Percentiles rank a stretch among this genome's conserved stretches.
These are phyloP conservation scores for Eudorina sp. DNA, from an alignment of 139 green algal species.

Conservation along the genomic window DNA sequence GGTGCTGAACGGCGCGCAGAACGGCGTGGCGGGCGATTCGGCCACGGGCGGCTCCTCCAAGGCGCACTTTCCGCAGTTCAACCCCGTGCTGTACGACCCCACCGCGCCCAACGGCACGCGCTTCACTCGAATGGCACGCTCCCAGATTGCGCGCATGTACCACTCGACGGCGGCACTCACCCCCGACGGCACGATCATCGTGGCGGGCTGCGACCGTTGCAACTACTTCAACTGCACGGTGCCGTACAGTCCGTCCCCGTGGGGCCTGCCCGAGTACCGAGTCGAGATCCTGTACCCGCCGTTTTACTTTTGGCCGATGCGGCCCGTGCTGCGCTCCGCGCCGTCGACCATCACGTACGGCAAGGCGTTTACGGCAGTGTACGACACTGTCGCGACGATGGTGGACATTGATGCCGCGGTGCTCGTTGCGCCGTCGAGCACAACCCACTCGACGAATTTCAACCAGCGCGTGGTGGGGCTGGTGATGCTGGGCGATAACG, in stretches of 20 bases:
- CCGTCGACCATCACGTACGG: conserved; percentile 3
- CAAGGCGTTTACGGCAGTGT: background rate
- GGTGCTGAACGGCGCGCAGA: conserved; percentile 43
- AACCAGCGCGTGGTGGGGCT: conserved; percentile 61
- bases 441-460: conserved; percentile 60
- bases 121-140: conserved; percentile 31
- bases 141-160: conserved; percentile 55
- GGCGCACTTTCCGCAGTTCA: conserved; percentile 55
- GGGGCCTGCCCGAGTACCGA: conserved; percentile 50
- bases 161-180: conserved; percentile 58
- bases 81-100: conserved; percentile 54
- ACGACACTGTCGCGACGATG: background rate
- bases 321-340: conserved; percentile 19
- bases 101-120: conserved; percentile 25
- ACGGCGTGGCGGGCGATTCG: conserved; percentile 56
- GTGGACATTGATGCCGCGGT: conserved; percentile 42
- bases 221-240: conserved; percentile 40
- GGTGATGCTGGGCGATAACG: conserved; percentile 26
- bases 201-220: conserved; percentile 61
- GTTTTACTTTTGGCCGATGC: conserved; percentile 49
- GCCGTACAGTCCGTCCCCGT: conserved; percentile 27
- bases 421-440: conserved; percentile 52
- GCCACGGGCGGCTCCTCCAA: conserved; percentile 46
- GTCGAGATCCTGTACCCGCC: conserved; percentile 51
- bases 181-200: conserved; percentile 54